Evolutionary conservation across 2,329 filamentous ascomycete species (phyloP), one percentile per base, ranked within the genome.

Genomic region (Dothideomycetidae sp.): DNA sequence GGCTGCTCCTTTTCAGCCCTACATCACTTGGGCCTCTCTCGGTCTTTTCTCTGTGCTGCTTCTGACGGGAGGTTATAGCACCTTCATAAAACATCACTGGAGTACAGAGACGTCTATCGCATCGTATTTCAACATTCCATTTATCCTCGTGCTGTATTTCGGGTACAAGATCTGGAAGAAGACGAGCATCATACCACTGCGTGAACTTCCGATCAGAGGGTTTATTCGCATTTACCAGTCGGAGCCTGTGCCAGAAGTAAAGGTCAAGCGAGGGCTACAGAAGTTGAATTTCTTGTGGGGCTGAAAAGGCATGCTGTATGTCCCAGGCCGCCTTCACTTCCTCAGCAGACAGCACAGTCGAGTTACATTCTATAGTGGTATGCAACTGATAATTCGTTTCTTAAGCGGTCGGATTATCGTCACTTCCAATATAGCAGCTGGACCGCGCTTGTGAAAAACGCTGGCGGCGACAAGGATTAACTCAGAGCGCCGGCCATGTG

Each of bases 141-240:
- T 75, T 15, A 64, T 66, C 0, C 63, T 67, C 5, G 50, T 71
- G 23, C 56, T 73, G 17, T 78, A 68, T 50, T 36, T 67, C 13
- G 62, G 62, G 47, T 82, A 74, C 73, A 82, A 81, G 57, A 5
- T 80, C 1, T 13, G 73, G 52, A 72, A 75, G 59, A 62, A 60
- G 40, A 80, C 75, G 2, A 64, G 63, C 42, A 59, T 70, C 36
- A 59, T 75, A 12, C 56, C 57, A 2, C 59, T 74, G 0, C 51
- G 61, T 4, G 68, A 79, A 26, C n/a, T 26, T 7, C 21, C 21
- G 7, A 26, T 26, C 21, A 7, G 21, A 26, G 7, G 21, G 21
- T 26, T 26, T n/a, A 26, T 26, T n/a, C 7, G 7, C 21, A 7
- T 26, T 26, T 26, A 26, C n/a, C 21, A 26, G 21, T n/a, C 7